Evolutionary conservation across 2,329 filamentous ascomycete genomes (phyloP).

Genomic region (Calonectria hawksworthii): DNA sequence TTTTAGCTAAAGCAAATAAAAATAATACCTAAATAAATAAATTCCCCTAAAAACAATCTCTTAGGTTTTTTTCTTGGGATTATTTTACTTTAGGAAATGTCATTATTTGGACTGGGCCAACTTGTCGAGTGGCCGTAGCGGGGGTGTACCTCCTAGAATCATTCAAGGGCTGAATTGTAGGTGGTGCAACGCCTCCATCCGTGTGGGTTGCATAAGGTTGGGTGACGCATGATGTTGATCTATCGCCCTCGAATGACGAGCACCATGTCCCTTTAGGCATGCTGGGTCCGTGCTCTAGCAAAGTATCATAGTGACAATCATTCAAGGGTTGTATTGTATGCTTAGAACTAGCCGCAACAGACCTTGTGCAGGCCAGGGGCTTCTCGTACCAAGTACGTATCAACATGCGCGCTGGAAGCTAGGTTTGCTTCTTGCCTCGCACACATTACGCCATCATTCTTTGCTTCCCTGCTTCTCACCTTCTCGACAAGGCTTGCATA

Average conservation of each 20-base stretch:
- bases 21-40: too few species aligned
- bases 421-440: slow-evolving; percentile 20
- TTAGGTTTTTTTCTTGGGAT: too few species aligned
- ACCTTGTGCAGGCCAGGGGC: neutral
- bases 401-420: neutral
- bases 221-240: slow-evolving; percentile 25
- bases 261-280: neutral
- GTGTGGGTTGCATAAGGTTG: slow-evolving; percentile 22
- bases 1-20: too few species aligned
- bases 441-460: slow-evolving; percentile 15
- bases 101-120: too few species aligned
- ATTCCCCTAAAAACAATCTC: too few species aligned
- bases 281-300: neutral
- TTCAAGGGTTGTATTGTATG: too few species aligned
- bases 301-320: too few species aligned
- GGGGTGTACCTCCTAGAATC: too few species aligned
- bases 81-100: too few species aligned
- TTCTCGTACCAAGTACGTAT: neutral
- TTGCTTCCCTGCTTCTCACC: slow-evolving; percentile 6
- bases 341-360: neutral
- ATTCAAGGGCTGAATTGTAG: too few species aligned
- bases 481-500: neutral
- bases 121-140: too few species aligned
- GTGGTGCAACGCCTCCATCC: neutral
- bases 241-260: neutral